phyloP scores from a whole-genome alignment of 2,329 filamentous ascomycete species.

The Capronia americana region DNA sequence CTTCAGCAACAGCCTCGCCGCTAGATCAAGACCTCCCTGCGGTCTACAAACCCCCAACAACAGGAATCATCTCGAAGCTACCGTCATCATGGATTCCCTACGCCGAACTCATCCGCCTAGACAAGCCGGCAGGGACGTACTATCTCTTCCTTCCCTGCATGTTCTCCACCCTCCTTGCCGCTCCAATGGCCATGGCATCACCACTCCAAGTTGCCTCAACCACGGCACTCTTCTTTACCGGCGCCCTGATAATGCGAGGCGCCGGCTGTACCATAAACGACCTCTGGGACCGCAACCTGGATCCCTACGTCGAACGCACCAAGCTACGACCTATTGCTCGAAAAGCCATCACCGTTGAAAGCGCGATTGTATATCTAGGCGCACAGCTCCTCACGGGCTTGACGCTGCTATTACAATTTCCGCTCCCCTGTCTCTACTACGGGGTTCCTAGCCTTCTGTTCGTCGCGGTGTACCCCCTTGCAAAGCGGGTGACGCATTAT shows the following conservation, averaged over 20 bases:
- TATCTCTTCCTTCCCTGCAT: conserved; percentile 61
- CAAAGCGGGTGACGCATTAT: conserved; percentile 61
- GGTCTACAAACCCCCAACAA: conserved; percentile 54
- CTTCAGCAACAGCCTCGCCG: conserved; percentile 10
- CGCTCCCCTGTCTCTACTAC: conserved; percentile 51
- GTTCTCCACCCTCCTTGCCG: conserved; percentile 55
- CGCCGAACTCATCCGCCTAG: conserved; percentile 60
- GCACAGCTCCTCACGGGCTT: conserved; percentile 51
- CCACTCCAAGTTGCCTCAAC: conserved; percentile 48
- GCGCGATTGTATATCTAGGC: conserved; percentile 54
- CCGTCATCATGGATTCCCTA: conserved; percentile 62
- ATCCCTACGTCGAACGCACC: conserved; percentile 59
- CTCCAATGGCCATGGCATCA: conserved; percentile 46
- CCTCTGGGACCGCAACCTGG: conserved; percentile 60
- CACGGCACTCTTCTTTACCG: conserved; percentile 50
- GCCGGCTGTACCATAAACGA: conserved; percentile 64
- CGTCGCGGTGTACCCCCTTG: conserved; percentile 57
- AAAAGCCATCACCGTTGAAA: conserved; percentile 55
- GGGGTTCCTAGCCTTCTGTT: conserved; percentile 53
- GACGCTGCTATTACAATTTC: conserved; percentile 53
- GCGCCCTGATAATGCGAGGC: conserved; percentile 58
- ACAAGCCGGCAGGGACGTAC: conserved; percentile 59
- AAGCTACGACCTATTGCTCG: conserved; percentile 60
- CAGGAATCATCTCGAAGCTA: conserved; percentile 54
- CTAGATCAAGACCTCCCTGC: conserved; percentile 24